These are phyloP conservation scores for Xylariaceae sp. DNA, from an alignment of 2,329 filamentous ascomycete genomes.

Conservation along the genomic window DNA sequence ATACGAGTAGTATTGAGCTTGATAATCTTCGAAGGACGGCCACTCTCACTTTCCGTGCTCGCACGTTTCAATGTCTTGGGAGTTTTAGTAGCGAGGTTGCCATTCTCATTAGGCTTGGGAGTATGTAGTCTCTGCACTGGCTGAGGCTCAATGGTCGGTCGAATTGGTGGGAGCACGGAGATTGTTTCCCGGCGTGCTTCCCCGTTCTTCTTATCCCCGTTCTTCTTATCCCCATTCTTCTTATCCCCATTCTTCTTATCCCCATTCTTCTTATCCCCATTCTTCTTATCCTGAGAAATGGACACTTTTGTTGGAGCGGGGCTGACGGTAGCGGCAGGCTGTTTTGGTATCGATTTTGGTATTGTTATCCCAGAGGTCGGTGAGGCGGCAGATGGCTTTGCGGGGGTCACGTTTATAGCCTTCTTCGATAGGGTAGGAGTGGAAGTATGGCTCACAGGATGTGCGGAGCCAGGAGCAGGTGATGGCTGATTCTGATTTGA, in stretches of 20 bases:
- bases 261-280: no score
- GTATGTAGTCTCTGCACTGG: constrained; percentile 21
- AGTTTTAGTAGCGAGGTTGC: constrained; percentile 17
- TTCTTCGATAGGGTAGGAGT: constrained; percentile 13
- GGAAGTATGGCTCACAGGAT: constrained; percentile 5
- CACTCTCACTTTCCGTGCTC: constrained; percentile 30
- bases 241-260: no score
- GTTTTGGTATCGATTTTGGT: no score
- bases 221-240: no score
- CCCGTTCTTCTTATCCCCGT: constrained; percentile 16
- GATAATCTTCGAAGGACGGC: constrained; percentile 33
- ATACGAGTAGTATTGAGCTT: constrained; percentile 32
- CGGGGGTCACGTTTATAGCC: constrained; percentile 17
- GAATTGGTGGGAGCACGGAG: constrained; percentile 28
- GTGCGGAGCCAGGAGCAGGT: constrained; percentile 7
- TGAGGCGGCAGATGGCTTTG: constrained; percentile 17
- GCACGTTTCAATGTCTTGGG: constrained; percentile 27
- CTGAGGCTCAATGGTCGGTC: constrained; percentile 29
- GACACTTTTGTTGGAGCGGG: constrained; percentile 3
- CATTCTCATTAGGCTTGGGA: constrained; percentile 24
- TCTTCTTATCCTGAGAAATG: constrained; percentile 22
- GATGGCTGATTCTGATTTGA: constrained; percentile 10
- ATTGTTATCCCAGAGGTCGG: constrained; percentile 5
- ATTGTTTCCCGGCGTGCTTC: constrained; percentile 29
- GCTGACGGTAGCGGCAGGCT: constrained; percentile 6